Conservation (phyloP, 495 filamentous ascomycete genomes). For the Ascobolus immersus region DNA sequence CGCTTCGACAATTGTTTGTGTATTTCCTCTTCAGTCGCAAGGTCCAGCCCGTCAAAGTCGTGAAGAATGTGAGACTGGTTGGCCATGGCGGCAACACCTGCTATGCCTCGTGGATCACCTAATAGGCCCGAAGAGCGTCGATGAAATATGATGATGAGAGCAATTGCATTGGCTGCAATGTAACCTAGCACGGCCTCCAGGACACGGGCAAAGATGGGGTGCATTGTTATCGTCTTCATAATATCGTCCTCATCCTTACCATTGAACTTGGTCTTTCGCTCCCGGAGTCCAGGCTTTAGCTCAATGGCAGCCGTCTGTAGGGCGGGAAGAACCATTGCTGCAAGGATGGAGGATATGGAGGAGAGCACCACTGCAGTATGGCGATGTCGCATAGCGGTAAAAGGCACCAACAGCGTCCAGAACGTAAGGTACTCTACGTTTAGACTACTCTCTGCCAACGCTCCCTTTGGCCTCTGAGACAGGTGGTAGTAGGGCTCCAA, state of each 20-base stretch:
- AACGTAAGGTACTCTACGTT: slow-evolving; percentile 48
- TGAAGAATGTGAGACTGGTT: slow-evolving; percentile 43
- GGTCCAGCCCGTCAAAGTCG: slow-evolving; percentile 49
- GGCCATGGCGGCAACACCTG: slow-evolving; percentile 49
- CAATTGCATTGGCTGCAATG: slow-evolving; percentile 30
- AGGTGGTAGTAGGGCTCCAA: slow-evolving; percentile 53
- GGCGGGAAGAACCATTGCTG: slow-evolving; percentile 35
- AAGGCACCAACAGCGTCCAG: slow-evolving; percentile 34
- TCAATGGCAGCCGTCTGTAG: slow-evolving; percentile 32
- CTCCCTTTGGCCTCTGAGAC: slow-evolving; percentile 31
- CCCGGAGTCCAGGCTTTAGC: slow-evolving; percentile 21
- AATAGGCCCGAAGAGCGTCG: slow-evolving; percentile 37
- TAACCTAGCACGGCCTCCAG: slow-evolving; percentile 25
- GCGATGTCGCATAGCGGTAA: slow-evolving; percentile 29
- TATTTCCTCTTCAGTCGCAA: slow-evolving; percentile 35
- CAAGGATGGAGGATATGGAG: slow-evolving; percentile 33
- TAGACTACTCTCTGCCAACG: slow-evolving; percentile 37
- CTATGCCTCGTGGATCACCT: slow-evolving; percentile 45
- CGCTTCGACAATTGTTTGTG: slow-evolving; percentile 35
- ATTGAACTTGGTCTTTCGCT: slow-evolving; percentile 15
- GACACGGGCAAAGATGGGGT: slow-evolving; percentile 32
- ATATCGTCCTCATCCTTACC: slow-evolving; percentile 3
- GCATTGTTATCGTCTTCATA: slow-evolving; percentile 28
- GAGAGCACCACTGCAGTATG: slow-evolving; percentile 43
- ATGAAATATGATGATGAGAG: slow-evolving; percentile 26